Percentiles rank a stretch among this genome's conserved stretches.
Conservation (phyloP, 2,329 filamentous ascomycete species). For the Thermomyces lanuginosus region DNA sequence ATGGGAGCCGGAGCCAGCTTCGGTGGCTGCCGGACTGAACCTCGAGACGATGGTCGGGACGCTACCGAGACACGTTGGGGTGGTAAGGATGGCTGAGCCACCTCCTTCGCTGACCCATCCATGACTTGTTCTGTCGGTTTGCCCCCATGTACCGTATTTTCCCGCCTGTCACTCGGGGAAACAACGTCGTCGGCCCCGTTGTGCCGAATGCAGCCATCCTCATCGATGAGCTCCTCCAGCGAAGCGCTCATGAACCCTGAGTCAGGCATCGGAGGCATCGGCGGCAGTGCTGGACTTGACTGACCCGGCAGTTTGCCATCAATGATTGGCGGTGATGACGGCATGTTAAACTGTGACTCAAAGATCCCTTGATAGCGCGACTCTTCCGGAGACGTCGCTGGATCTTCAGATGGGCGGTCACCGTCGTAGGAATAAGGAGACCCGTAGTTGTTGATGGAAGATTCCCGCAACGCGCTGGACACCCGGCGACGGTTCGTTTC, state of each 20-base stretch:
- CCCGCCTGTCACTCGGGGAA: conserved; percentile 8
- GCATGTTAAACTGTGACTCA: conserved; percentile 64
- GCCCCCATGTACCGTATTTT: no score
- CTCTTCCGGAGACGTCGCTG: conserved; percentile 34
- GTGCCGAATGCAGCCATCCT: conserved; percentile 30
- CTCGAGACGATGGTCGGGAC: conserved; percentile 23
- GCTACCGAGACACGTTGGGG: conserved; percentile 14
- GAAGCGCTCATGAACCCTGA: conserved; percentile 78
- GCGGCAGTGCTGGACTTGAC: conserved; percentile 63
- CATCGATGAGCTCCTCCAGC: conserved; percentile 51
- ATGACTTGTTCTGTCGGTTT: no score
- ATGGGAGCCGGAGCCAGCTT: conserved; percentile 25
- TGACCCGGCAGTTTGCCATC: conserved; percentile 46
- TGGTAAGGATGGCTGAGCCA: conserved; percentile 10
- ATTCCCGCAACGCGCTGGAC: conserved; percentile 44
- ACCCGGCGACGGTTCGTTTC: conserved; percentile 17
- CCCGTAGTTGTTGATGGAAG: conserved; percentile 35
- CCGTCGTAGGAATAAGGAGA: conserved; percentile 27
- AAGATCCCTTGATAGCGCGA: conserved; percentile 34
- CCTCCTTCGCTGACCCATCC: conserved; percentile 11
- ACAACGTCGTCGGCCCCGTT: conserved; percentile 6
- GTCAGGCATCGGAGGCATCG: conserved; percentile 42
- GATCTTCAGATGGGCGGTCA: conserved; percentile 25
- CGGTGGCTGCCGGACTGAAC: conserved; percentile 17
- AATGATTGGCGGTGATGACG: conserved; percentile 76